Evolutionary conservation across 441 rosid genomes (phyloP).

Genomic region (Dalechampia spathulata): DNA sequence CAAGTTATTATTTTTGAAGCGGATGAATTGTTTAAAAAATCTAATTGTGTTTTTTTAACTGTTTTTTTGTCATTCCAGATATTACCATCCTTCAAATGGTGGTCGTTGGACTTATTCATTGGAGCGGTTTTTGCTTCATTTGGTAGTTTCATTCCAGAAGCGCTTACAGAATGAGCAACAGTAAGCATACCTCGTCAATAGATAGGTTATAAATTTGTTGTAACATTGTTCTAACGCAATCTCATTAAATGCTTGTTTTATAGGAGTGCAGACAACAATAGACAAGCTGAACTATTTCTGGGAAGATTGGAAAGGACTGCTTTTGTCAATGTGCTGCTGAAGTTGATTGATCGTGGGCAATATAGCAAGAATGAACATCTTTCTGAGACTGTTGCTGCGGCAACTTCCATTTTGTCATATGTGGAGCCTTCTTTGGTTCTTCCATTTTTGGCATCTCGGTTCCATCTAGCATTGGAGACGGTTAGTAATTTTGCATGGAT

Average conservation of each 20-base stretch:
- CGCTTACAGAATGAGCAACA: conserved; percentile 86
- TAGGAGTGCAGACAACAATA: conserved; percentile 45
- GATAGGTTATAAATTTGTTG: conserved; percentile 10
- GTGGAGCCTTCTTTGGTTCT: conserved; percentile 97
- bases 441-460: conserved; percentile 90
- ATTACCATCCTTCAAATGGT: conserved; percentile 99
- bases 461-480: conserved; percentile 99
- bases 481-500: conserved; percentile 47
- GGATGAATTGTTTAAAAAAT: conserved; percentile 13
- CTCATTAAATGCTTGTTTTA: conserved; percentile 19
- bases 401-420: conserved; percentile 90
- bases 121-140: conserved; percentile 77
- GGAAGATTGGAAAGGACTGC: conserved; percentile 68
- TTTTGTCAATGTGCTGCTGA: conserved; percentile 71
- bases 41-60: too few species aligned
- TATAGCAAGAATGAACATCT: conserved; percentile 99
- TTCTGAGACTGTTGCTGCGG: conserved; percentile 97
- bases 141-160: conserved; percentile 86
- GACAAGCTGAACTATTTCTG: conserved; percentile 39
- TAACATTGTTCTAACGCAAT: conserved; percentile 22
- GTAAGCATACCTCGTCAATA: conserved; percentile 43
- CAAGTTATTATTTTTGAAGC: conserved; percentile 20
- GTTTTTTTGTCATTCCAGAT: conserved; percentile 41
- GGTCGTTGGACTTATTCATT: conserved; percentile 99
- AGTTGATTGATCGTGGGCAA: conserved; percentile 96